A percentile compares a stretch with the other conserved stretches of the same genome.
Conservation (phyloP, 176 grass and related monocot species). For the Phoenix dactylifera region DNA sequence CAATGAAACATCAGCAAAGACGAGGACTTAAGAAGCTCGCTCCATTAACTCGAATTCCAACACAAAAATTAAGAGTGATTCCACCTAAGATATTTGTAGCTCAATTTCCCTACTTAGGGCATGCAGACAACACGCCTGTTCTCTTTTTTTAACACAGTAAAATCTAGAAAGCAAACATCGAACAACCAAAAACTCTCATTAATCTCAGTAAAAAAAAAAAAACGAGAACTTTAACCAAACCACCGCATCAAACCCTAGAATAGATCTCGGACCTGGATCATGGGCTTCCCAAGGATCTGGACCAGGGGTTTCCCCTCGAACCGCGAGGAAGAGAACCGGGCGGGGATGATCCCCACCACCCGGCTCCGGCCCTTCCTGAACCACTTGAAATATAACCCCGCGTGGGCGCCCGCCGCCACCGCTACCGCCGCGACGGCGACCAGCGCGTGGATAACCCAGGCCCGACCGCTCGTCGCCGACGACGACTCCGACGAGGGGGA, state of each 20-base stretch:
- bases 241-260: too few relatives aligned
- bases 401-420: conserved; percentile 22
- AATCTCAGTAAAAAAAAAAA: too few relatives aligned
- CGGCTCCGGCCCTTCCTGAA: conserved; percentile 47
- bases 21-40: background rate
- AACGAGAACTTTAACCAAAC: too few relatives aligned
- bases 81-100: background rate
- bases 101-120: too few relatives aligned
- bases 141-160: too few relatives aligned
- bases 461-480: conserved; percentile 15
- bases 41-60: background rate
- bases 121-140: too few relatives aligned
- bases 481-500: conserved; percentile 14
- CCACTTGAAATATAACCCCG: conserved; percentile 31
- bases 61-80: background rate
- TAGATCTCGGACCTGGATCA: conserved; percentile 51
- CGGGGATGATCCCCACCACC: conserved; percentile 77
- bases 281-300: conserved; percentile 73
- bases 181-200: too few relatives aligned
- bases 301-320: conserved; percentile 85
- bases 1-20: too few relatives aligned
- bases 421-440: conserved; percentile 25
- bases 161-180: too few relatives aligned
- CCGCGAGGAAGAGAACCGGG: conserved; percentile 79
- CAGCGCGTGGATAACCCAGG: conserved; percentile 44